These are phyloP conservation scores for Aspergillus nanangensis DNA, from an alignment of 495 filamentous ascomycete genomes.

Conservation along the genomic window DNA sequence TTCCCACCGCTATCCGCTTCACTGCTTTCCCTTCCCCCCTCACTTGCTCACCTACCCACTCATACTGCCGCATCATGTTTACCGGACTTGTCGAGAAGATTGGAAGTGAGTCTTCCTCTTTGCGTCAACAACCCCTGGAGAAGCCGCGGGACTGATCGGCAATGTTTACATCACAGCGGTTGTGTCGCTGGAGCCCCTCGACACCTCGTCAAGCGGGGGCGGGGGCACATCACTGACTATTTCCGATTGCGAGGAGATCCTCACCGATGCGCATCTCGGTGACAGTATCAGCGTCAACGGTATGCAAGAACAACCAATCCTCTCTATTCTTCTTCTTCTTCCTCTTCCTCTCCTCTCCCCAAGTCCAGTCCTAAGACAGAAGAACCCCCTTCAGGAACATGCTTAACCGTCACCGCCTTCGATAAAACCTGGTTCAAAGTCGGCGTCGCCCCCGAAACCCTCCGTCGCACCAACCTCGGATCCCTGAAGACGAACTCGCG, in stretches of 20 bases:
- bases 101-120: constrained; percentile 59
- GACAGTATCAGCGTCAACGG: constrained; percentile 94
- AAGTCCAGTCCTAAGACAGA: not conserved
- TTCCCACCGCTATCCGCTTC: constrained; percentile 13
- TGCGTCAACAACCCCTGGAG: not conserved
- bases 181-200: constrained; percentile 71
- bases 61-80: constrained; percentile 63
- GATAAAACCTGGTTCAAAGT: constrained; percentile 73
- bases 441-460: constrained; percentile 92
- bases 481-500: constrained; percentile 47
- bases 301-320: constrained; percentile 21
- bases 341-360: not conserved
- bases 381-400: constrained; percentile 48
- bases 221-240: constrained; percentile 90
- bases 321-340: not conserved
- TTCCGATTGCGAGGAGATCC: constrained; percentile 65
- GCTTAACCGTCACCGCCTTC: constrained; percentile 88
- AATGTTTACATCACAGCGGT: constrained; percentile 54
- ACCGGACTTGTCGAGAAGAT: constrained; percentile 95
- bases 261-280: constrained; percentile 77
- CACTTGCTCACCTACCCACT: constrained; percentile 10
- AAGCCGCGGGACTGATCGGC: constrained; percentile 9
- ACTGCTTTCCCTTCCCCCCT: no score
- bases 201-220: constrained; percentile 60
- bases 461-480: constrained; percentile 92